These are phyloP conservation scores for Hsuehochloa calcarea DNA, from an alignment of 176 grass and related monocot genomes.

Conservation along the genomic window DNA sequence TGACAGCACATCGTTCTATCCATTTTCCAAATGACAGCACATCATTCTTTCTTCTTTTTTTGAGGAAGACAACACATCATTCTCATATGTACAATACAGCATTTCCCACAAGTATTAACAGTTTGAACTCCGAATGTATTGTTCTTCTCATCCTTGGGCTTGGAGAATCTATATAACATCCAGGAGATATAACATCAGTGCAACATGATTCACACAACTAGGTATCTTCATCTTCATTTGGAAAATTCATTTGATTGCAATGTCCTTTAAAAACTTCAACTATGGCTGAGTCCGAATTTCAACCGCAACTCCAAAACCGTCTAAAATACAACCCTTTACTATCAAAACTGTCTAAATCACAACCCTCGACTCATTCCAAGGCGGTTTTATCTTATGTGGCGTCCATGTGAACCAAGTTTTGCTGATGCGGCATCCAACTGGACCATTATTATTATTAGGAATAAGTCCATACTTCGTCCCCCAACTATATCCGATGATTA, in stretches of 20 bases:
- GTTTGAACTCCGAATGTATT: not conserved
- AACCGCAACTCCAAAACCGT: too few relatives aligned
- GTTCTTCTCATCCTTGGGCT: not conserved
- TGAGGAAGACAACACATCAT: not conserved
- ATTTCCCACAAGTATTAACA: not conserved
- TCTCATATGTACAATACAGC: not conserved
- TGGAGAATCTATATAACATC: not conserved
- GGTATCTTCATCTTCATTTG: not conserved
- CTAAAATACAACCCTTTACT: too few relatives aligned
- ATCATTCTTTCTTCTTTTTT: not conserved
- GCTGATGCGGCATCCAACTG: too few relatives aligned
- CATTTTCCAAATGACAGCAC: not conserved
- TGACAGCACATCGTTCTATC: not conserved
- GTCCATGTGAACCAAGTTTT: too few relatives aligned
- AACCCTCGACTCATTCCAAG: too few relatives aligned
- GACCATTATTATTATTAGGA: too few relatives aligned
- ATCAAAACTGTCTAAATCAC: too few relatives aligned
- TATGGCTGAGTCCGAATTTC: too few relatives aligned
- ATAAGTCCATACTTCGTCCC: too few relatives aligned
- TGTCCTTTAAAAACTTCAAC: not conserved
- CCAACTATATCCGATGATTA: too few relatives aligned
- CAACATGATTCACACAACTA: not conserved
- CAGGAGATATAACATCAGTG: not conserved
- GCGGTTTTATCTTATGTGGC: too few relatives aligned
- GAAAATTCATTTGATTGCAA: slow-evolving; percentile 2